Percentiles rank a stretch among this genome's conserved stretches.
These are phyloP conservation scores for Myotisia sp. DNA, from an alignment of 2,329 filamentous ascomycete species.

Conservation along the genomic window DNA sequence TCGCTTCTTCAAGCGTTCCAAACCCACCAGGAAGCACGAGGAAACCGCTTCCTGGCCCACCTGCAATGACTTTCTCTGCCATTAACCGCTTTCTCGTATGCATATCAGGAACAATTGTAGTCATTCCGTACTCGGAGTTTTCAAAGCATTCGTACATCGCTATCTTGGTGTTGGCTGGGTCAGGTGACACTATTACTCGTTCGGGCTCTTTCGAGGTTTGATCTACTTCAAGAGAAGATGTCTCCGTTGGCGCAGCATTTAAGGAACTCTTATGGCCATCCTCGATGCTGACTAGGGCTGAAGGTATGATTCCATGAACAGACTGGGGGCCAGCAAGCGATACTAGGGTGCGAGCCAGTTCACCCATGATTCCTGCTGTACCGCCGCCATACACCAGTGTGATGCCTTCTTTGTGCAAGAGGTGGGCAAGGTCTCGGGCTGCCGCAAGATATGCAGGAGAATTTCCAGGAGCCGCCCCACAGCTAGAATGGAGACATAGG, in stretches of 20 bases:
- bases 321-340: conserved; percentile 62
- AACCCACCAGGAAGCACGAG: conserved; percentile 80
- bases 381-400: conserved; percentile 88
- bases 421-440: conserved; percentile 57
- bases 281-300: conserved; percentile 67
- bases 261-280: conserved; percentile 17
- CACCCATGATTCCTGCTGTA: conserved; percentile 90
- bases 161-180: conserved; percentile 13
- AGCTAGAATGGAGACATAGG: conserved; percentile 46
- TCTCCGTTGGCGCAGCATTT: conserved; percentile 6
- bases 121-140: conserved; percentile 53
- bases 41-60: conserved; percentile 74
- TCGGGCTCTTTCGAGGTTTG: conserved; percentile 32
- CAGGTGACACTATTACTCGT: conserved; percentile 44
- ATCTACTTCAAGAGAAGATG: conserved; percentile 32
- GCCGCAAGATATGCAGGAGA: conserved; percentile 62
- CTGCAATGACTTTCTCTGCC: conserved; percentile 71
- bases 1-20: conserved; percentile 89
- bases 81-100: conserved; percentile 90
- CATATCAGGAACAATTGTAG: conserved; percentile 88
- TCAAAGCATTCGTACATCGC: conserved; percentile 15
- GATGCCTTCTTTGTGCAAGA: conserved; percentile 64
- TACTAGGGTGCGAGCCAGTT: conserved; percentile 75
- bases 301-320: conserved; percentile 89
- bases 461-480: conserved; percentile 63